Evolutionary conservation across 345 rosid genomes (phyloP).

Genomic region (Gynandropsis gynandra): DNA sequence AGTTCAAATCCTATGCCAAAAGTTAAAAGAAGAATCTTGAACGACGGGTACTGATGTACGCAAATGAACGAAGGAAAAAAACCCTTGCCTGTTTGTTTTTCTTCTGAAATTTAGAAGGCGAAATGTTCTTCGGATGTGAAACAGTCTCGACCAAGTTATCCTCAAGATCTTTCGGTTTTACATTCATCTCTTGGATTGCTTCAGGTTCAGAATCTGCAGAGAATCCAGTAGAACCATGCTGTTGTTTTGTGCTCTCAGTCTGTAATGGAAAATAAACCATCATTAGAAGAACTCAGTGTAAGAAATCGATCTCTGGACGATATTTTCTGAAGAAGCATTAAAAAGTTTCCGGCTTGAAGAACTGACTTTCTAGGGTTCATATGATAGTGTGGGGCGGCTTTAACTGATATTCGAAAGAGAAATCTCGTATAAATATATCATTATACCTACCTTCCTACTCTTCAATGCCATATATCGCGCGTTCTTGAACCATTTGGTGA

Average conservation of each 20-base stretch:
- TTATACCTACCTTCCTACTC: conserved; percentile 59
- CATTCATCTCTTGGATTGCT: conserved; percentile 21
- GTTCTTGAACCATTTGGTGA: conserved; percentile 97
- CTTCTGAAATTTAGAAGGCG: conserved; percentile 19
- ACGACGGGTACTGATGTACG: conserved; percentile 5
- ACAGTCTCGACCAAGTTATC: conserved; percentile 27
- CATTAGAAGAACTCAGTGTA: background rate
- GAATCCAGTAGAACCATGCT: conserved; percentile 26
- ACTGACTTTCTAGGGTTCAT: background rate
- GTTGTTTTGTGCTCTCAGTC: conserved; percentile 35
- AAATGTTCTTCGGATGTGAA: conserved; percentile 23
- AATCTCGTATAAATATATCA: background rate
- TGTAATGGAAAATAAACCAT: conserved; percentile 20
- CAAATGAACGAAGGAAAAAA: background rate
- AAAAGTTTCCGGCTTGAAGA: no score
- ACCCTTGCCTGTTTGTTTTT: conserved; percentile 22
- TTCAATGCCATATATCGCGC: conserved; percentile 75
- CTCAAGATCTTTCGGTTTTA: conserved; percentile 21
- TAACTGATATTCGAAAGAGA: background rate
- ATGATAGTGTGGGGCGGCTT: conserved; percentile 7
- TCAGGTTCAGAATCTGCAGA: conserved; percentile 34
- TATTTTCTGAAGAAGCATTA: no score
- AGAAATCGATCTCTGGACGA: no score
- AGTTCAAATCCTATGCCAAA: no score
- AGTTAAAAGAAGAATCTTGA: no score